Evolutionary conservation across 2,329 filamentous ascomycete species (phyloP).

Genomic region (Elsinoe fawcettii): DNA sequence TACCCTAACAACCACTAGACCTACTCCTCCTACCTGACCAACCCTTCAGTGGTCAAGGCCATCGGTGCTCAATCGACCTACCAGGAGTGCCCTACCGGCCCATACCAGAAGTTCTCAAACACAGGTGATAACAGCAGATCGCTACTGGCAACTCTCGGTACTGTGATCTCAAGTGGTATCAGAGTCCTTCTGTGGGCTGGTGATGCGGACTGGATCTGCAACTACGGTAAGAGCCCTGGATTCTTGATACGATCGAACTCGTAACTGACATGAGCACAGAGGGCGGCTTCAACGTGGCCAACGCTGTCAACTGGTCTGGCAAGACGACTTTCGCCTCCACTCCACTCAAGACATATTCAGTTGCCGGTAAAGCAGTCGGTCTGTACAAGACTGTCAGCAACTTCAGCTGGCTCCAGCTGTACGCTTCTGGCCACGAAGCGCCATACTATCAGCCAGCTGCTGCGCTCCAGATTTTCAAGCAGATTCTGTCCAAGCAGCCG

Average conservation of each 20-base stretch:
- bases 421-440: conserved; percentile 38
- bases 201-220: conserved; percentile 53
- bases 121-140: conserved; percentile 34
- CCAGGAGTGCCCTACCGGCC: conserved; percentile 29
- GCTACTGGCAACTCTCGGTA: conserved; percentile 7
- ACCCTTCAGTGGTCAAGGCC: conserved; percentile 31
- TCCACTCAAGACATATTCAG: conserved; percentile 38
- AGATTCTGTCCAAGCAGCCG: conserved; percentile 35
- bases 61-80: conserved; percentile 42
- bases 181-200: conserved; percentile 49
- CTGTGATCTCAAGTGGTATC: conserved; percentile 30
- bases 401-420: conserved; percentile 35
- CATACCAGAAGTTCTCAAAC: conserved; percentile 32
- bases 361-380: conserved; percentile 42
- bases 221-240: conserved; percentile 34
- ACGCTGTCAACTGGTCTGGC: conserved; percentile 34
- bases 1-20: conserved; percentile 20
- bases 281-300: conserved; percentile 41
- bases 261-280: conserved; percentile 19
- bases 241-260: not conserved
- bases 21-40: conserved; percentile 37
- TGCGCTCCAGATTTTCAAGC: conserved; percentile 41
- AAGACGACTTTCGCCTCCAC: conserved; percentile 35
- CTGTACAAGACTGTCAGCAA: conserved; percentile 46
- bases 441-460: conserved; percentile 35